Conservation (phyloP, 2,329 filamentous ascomycete species). For the Phaeoacremonium minimum region DNA sequence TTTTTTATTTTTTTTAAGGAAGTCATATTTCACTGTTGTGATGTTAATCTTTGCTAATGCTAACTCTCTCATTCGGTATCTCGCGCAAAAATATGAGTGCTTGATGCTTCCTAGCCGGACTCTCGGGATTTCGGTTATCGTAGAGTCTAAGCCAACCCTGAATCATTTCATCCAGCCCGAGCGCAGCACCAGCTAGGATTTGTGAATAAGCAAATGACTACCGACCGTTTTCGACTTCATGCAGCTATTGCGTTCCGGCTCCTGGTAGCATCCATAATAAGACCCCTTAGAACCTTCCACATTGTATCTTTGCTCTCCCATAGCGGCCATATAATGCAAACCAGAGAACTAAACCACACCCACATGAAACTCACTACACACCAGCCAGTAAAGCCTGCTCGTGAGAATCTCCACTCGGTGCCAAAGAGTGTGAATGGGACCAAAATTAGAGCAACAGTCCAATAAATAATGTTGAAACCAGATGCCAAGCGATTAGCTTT, state of each 20-base stretch:
- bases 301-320: conserved; percentile 28
- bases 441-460: conserved; percentile 27
- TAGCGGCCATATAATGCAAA: conserved; percentile 33
- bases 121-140: too few species aligned
- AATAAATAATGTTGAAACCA: conserved; percentile 26
- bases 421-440: conserved; percentile 34
- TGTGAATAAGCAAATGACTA: too few species aligned
- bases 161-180: too few species aligned
- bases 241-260: background rate
- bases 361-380: conserved; percentile 33
- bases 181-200: too few species aligned
- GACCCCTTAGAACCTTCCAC: conserved; percentile 14
- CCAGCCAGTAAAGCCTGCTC: conserved; percentile 29
- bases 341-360: conserved; percentile 29
- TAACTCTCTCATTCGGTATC: too few species aligned
- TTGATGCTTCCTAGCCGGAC: too few species aligned
- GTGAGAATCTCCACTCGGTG: conserved; percentile 26
- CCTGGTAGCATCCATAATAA: background rate
- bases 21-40: too few species aligned
- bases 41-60: too few species aligned
- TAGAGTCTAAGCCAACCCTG: too few species aligned
- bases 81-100: too few species aligned
- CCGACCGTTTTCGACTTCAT: too few species aligned
- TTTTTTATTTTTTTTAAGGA: too few species aligned
- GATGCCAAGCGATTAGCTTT: conserved; percentile 30